These are phyloP conservation scores for Mayamaea pseudoterrestris DNA, from an alignment of 108 stramenopile genomes.

Conservation along the genomic window DNA sequence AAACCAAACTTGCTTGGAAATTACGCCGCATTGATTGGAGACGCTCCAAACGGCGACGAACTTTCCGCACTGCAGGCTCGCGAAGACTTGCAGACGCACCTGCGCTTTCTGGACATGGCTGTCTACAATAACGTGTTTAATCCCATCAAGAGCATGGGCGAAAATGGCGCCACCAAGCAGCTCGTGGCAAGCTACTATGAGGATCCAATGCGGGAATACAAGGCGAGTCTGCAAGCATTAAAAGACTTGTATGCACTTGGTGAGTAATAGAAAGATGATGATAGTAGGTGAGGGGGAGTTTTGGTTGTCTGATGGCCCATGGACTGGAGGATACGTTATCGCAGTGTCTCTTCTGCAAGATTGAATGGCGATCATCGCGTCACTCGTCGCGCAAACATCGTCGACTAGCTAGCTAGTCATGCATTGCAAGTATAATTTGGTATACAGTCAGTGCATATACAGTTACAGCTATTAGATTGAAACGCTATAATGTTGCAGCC, in stretches of 20 bases:
- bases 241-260: slow-evolving; percentile 18
- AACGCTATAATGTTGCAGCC: too few species aligned
- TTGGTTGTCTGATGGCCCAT: too few species aligned
- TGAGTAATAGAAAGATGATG: too few species aligned
- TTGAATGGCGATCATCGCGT: too few species aligned
- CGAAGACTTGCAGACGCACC: slow-evolving; percentile 56
- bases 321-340: too few species aligned
- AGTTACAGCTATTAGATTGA: too few species aligned
- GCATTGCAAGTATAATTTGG: too few species aligned
- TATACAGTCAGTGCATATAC: too few species aligned
- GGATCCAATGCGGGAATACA: slow-evolving; percentile 65
- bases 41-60: slow-evolving; percentile 67
- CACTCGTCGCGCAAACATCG: too few species aligned
- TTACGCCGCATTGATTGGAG: slow-evolving; percentile 54
- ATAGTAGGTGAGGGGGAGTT: too few species aligned
- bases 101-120: slow-evolving; percentile 78
- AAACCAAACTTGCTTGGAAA: slow-evolving; percentile 15
- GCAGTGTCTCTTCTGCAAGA: too few species aligned
- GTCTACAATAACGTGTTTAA: slow-evolving; percentile 82
- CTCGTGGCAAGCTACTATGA: slow-evolving; percentile 64
- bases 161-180: slow-evolving; percentile 51
- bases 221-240: slow-evolving; percentile 35
- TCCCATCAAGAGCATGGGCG: slow-evolving; percentile 58
- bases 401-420: too few species aligned
- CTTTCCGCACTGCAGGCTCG: slow-evolving; percentile 51